Percentiles rank a stretch among this genome's conserved stretches.
Conservation (phyloP, 1,139 yeast genomes). For the Candida buenavistaensis region DNA sequence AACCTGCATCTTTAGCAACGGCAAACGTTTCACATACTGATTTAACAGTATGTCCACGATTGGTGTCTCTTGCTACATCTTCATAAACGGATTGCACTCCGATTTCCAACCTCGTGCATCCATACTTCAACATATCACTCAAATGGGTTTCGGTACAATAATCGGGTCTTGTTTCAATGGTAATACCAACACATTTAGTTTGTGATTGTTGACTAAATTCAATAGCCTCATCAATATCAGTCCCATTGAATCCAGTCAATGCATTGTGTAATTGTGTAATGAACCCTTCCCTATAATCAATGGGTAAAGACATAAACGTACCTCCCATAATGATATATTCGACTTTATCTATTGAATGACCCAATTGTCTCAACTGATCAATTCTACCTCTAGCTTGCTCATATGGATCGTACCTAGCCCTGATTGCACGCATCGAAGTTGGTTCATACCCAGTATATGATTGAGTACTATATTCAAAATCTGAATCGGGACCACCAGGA, state of each 20-base stretch:
- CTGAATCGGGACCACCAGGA: slow-evolving; percentile 99
- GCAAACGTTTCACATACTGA: slow-evolving; percentile 96
- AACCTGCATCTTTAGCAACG: slow-evolving; percentile 96
- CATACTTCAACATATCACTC: slow-evolving; percentile 93
- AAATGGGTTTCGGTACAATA: slow-evolving; percentile 96
- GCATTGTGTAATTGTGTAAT: slow-evolving; percentile 93
- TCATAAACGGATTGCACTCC: slow-evolving; percentile 98
- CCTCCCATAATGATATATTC: slow-evolving; percentile 99
- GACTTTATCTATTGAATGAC: slow-evolving; percentile 95
- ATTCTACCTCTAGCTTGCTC: slow-evolving; percentile 98
- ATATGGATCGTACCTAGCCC: slow-evolving; percentile 97
- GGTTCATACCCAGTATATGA: slow-evolving; percentile 99
- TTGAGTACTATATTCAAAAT: slow-evolving; percentile 96
- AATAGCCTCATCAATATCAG: slow-evolving; percentile 87
- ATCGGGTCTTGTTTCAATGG: slow-evolving; percentile 98
- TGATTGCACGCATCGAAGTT: slow-evolving; percentile 96
- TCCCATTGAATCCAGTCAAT: slow-evolving; percentile 88
- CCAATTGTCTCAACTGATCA: slow-evolving; percentile 91
- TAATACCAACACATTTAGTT: slow-evolving; percentile 97
- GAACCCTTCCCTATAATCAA: slow-evolving; percentile 84
- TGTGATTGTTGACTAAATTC: slow-evolving; percentile 88
- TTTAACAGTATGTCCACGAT: slow-evolving; percentile 96
- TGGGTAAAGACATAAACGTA: slow-evolving; percentile 93
- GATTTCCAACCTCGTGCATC: slow-evolving; percentile 94
- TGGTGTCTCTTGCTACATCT: slow-evolving; percentile 97